Evolutionary conservation across 345 rosid species (phyloP).

Genomic region (Salix caprea): DNA sequence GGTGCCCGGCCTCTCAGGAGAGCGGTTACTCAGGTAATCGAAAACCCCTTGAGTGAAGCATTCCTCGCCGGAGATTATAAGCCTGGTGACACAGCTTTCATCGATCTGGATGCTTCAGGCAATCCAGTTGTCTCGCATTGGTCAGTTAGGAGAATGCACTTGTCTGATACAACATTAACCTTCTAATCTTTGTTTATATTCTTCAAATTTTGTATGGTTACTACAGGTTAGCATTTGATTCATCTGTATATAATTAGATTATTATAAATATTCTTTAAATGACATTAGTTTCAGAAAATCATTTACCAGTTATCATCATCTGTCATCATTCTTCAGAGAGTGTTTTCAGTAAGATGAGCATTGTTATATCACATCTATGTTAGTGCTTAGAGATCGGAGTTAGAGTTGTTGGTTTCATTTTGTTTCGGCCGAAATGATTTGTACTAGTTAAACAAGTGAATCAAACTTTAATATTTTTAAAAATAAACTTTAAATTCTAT

Average conservation of each 20-base stretch:
- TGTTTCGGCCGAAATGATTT: too few relatives aligned
- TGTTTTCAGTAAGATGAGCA: too few relatives aligned
- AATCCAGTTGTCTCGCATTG: slow-evolving; percentile 52
- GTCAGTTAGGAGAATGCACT: slow-evolving; percentile 42
- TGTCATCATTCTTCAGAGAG: too few relatives aligned
- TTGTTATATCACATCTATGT: too few relatives aligned
- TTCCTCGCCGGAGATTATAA: slow-evolving; percentile 60
- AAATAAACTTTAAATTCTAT: too few relatives aligned
- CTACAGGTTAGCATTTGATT: slow-evolving; percentile 25
- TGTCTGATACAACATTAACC: slow-evolving; percentile 53
- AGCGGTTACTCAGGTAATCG: slow-evolving; percentile 68
- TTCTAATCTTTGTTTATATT: slow-evolving; percentile 24
- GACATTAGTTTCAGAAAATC: background rate
- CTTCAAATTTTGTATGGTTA: slow-evolving; percentile 8
- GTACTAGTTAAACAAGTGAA: too few relatives aligned
- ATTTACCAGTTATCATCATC: background rate
- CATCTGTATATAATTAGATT: slow-evolving; percentile 33
- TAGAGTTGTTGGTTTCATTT: too few relatives aligned
- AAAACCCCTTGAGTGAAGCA: slow-evolving; percentile 84
- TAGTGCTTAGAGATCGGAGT: too few relatives aligned
- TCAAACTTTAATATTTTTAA: too few relatives aligned
- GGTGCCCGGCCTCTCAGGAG: slow-evolving; percentile 93
- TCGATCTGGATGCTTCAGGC: slow-evolving; percentile 74
- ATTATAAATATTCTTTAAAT: background rate
- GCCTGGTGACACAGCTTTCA: slow-evolving; percentile 75